phyloP scores from a whole-genome alignment of 2,329 filamentous ascomycete genomes.

The Thelonectria discophora region DNA sequence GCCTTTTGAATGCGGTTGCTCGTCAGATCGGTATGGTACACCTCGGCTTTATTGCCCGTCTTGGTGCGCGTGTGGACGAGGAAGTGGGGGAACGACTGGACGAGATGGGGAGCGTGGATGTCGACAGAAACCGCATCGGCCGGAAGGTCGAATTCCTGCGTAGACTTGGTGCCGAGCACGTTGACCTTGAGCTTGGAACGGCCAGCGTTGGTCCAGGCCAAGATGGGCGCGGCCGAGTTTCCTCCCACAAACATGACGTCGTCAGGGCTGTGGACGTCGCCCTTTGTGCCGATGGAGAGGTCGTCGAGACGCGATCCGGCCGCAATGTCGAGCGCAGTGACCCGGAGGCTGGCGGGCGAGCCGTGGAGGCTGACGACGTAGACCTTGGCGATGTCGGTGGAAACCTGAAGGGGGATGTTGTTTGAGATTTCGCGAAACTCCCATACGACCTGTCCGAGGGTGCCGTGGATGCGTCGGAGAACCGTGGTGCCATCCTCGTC shows the following conservation, averaged over 20 bases:
- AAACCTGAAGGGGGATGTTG: slow-evolving; percentile 77
- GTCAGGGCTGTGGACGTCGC: slow-evolving; percentile 70
- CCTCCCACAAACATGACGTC: slow-evolving; percentile 79
- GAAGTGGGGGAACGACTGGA: slow-evolving; percentile 81
- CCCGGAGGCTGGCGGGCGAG: slow-evolving; percentile 74
- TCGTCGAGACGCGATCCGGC: slow-evolving; percentile 79
- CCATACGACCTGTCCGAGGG: slow-evolving; percentile 80
- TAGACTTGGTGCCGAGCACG: slow-evolving; percentile 69
- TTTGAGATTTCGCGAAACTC: slow-evolving; percentile 74
- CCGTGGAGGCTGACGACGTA: slow-evolving; percentile 82
- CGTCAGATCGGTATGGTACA: slow-evolving; percentile 83
- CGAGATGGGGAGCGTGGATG: slow-evolving; percentile 77
- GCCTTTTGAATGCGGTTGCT: slow-evolving; percentile 75
- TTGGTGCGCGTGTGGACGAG: slow-evolving; percentile 81
- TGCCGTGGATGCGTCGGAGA: slow-evolving; percentile 77
- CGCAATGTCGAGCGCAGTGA: slow-evolving; percentile 75
- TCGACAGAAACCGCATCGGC: slow-evolving; percentile 61
- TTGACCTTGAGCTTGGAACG: slow-evolving; percentile 74
- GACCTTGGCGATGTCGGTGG: slow-evolving; percentile 74
- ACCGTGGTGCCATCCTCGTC: slow-evolving; percentile 65
- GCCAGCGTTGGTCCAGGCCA: slow-evolving; percentile 76
- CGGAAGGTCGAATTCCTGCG: slow-evolving; percentile 63
- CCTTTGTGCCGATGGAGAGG: slow-evolving; percentile 75
- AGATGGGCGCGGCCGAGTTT: slow-evolving; percentile 77
- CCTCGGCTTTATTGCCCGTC: slow-evolving; percentile 79